Base-by-base conservation (phyloP, 805 yeast species). In the Nakazawaea wyomingensis region DNA sequence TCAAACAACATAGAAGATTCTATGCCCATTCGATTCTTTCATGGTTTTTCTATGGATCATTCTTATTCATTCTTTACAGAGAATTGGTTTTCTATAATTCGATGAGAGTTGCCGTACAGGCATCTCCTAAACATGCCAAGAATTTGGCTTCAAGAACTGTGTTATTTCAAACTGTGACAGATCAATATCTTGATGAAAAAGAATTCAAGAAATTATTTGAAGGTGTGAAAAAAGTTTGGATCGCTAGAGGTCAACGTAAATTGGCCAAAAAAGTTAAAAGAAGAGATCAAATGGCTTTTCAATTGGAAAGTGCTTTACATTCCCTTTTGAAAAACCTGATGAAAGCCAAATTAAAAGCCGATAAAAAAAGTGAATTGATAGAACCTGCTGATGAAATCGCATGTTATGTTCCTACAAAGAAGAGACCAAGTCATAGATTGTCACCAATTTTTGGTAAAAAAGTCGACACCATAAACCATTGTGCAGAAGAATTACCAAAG, bases 1-100 rank as follows among this genome's bases (percentile, higher is more conserved):
- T 89, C 44, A 68, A 69, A 31, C 52, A 76, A 45, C 58, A 60
- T 1, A 64, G 72, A 17, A 73, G 95, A 43, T 89, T 84, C 67
- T 91, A 80, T 55, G 96, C 96, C 8, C 97, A 90, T 59, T 93
- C 81, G 0, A 72, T 91, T 45, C 57, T 87, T 34, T 78, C 90
- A 2, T 85, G 95, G 91, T 51, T 82, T 27, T 90, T 75, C 61
- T 89, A 82, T 57, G 85, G 90, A 33, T 57, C 69, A 22, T 71
- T 85, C 36, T 54, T 88, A 44, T 90, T 78, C 57, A 70, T 86
- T 38, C 69, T 91, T 40, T 90, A 87, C 65, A 71, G 97, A 47
- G 99, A 91, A 62, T 66, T 89, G 52, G 76, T 75, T 48, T 87
- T 80, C 61, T 91, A 80, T 64, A 74, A 81, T 45, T 81, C 93